A percentile compares a stretch with the other conserved stretches of the same genome.
phyloP scores from a whole-genome alignment of 495 filamentous ascomycete species.

The Chaetomium tenue region DNA sequence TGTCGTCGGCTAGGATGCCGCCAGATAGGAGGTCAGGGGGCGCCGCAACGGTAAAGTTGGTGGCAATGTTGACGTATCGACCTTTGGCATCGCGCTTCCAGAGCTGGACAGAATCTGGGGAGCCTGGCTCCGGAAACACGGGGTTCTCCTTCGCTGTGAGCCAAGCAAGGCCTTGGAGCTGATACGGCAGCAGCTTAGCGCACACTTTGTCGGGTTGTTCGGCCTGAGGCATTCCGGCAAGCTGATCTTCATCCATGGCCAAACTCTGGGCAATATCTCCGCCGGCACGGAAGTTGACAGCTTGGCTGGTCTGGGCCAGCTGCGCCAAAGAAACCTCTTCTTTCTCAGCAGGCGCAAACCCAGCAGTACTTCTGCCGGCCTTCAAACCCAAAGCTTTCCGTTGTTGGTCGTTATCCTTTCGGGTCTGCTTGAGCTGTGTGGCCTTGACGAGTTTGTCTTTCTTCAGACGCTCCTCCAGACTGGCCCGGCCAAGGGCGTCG shows the following conservation, averaged over 20 bases:
- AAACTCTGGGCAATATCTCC: constrained; percentile 65
- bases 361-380: constrained; percentile 34
- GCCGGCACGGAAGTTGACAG: constrained; percentile 55
- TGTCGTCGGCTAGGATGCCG: constrained; percentile 88
- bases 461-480: constrained; percentile 61
- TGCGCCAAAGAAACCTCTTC: constrained; percentile 53
- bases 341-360: constrained; percentile 36
- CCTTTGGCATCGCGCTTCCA: constrained; percentile 63
- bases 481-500: constrained; percentile 48
- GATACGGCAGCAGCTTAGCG: constrained; percentile 74
- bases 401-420: constrained; percentile 51
- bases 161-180: constrained; percentile 84
- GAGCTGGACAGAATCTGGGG: constrained; percentile 68
- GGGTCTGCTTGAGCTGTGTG: constrained; percentile 48
- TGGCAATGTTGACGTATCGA: constrained; percentile 71
- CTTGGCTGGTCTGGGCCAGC: constrained; percentile 64
- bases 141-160: constrained; percentile 75
- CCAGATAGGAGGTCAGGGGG: constrained; percentile 68
- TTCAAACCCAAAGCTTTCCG: constrained; percentile 38
- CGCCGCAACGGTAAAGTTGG: constrained; percentile 60
- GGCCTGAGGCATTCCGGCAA: constrained; percentile 73
- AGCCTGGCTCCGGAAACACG: constrained; percentile 57
- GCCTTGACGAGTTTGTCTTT: constrained; percentile 55
- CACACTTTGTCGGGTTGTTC: constrained; percentile 60
- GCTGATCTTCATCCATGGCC: constrained; percentile 66